A percentile compares a stretch with the other conserved stretches of the same genome.
phyloP scores from a whole-genome alignment of 371 early-diverging fungal species.

The Mortierella sp. region DNA sequence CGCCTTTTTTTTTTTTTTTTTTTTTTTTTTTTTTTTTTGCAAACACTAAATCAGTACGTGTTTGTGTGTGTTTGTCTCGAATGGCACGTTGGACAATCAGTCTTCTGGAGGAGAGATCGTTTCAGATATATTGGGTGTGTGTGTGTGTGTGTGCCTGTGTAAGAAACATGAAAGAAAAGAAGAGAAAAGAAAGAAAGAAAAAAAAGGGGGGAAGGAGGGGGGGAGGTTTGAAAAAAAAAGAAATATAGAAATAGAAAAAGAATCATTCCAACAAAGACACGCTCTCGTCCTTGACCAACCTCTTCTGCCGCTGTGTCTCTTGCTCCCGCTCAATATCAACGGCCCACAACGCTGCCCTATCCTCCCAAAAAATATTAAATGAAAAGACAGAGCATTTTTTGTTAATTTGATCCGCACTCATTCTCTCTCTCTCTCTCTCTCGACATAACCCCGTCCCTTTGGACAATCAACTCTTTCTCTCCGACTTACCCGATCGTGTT shows the following conservation, averaged over 20 bases:
- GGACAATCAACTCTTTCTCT: neutral
- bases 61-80: too few species aligned
- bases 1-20: too few species aligned
- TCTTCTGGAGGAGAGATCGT: slow-evolving; percentile 24
- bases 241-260: too few species aligned
- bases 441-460: too few species aligned
- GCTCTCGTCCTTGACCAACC: slow-evolving; percentile 12
- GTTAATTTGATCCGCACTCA: neutral
- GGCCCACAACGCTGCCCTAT: slow-evolving; percentile 44
- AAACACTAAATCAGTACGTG: too few species aligned
- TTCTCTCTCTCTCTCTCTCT: too few species aligned
- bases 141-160: slow-evolving; percentile 22
- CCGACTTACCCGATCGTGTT: slow-evolving; percentile 39
- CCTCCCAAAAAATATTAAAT: neutral
- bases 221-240: too few species aligned
- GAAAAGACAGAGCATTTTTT: neutral
- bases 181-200: neutral
- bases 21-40: too few species aligned
- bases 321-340: slow-evolving; percentile 29
- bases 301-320: slow-evolving; percentile 29
- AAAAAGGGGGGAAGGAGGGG: neutral
- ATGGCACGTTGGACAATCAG: too few species aligned
- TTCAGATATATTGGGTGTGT: slow-evolving; percentile 30
- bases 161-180: slow-evolving; percentile 6
- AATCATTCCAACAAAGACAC: neutral